Evolutionary conservation across 2,329 filamentous ascomycete species (phyloP), one percentile per base, ranked within the genome.

Genomic region (Fragosphaeria purpurea): DNA sequence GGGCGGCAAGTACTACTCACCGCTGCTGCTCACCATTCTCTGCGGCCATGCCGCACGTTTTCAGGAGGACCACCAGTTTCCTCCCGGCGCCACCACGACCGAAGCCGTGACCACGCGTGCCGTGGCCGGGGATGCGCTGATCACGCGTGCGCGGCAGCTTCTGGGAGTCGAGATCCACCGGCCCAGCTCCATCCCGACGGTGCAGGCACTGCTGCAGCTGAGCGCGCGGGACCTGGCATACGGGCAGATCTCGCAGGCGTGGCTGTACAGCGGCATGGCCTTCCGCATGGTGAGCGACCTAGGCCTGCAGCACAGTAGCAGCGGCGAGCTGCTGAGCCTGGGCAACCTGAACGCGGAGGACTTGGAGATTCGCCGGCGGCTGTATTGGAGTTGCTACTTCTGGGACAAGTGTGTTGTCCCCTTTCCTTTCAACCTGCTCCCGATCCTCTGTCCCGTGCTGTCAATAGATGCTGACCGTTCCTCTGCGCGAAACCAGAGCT

Each of bases 211-310:
- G 10, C 54, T 63, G 7, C 60, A 61, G 50, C 51, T 62, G n/a
- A 62, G 60, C 48, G 61, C 60, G 7, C 57, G 59, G 22, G 60
- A 62, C 12, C 53, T 61, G 11, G 60, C 58, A 8, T 54, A 58
- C n/a, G 61, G 61, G 6, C 58, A 58, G 35, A 61, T 60, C 13
- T 62, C 60, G 9, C 60, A 61, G 50, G 60, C 60, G 2, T 63
- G 61, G 61, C 53, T 63, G 46, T 63, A 62, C 52, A 62, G 60
- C 47, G 61, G 60, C 33, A 63, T 63, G 52, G 61, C 61, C 32
- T 63, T 62, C 51, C 52, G 61, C 5, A 63, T 63, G 59, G 59
- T 55, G 41, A 55, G 52, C 37, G 60, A 63, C 44, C 54, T 62
- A 22, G 60, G 57, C 13, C 55, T 60, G 40, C 58, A 58, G 42